Evolutionary conservation across 768 basidiomycete species (phyloP), one percentile per base, ranked within the genome.

Genomic region (Megacollybia marginata): DNA sequence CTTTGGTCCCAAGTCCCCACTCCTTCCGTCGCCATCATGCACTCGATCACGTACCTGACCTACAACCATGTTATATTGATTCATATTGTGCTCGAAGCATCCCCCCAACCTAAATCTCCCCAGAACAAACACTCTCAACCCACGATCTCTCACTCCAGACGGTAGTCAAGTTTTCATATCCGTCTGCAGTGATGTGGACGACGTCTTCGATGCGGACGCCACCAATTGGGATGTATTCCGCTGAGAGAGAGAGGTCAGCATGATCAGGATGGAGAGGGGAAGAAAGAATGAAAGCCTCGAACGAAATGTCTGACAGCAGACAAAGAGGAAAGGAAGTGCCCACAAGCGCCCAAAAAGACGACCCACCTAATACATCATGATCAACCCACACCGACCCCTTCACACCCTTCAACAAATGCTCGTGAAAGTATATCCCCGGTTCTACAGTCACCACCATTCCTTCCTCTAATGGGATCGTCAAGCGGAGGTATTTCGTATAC

Each of bases 191-290:
- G 53, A 99, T 82, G 7, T 89, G 65, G 4, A 97, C 77, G 28
- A 88, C 92, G 62, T 98, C 95, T 64, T 98, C 95, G 54, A 98
- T 94, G 46, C 94, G 70, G 2, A 98, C 87, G 0, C 94, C 95
- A 12, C 95, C 95, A 19, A 97, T 88, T 33, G 69, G 66, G 58
- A 89, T 83, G 59, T 92, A 97, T 28, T 28, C 4, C 45, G 38
- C 38, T 40, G n/a, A n/a, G 23, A 28, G 23, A 6, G 6, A 6
- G 23, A 28, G 23, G 23, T 28, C 6, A 28, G 23, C n/a, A n/a
- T n/a, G n/a, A n/a, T n/a, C n/a, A n/a, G n/a, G n/a, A n/a, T n/a
- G n/a, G n/a, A n/a, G n/a, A n/a, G n/a, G n/a, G n/a, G n/a, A n/a
- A n/a, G n/a, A n/a, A n/a, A n/a, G n/a, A n/a, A n/a, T n/a, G n/a